Base-by-base conservation (phyloP, 176 grass and related monocot genomes). In the barley (Hordeum vulgare) region DNA sequence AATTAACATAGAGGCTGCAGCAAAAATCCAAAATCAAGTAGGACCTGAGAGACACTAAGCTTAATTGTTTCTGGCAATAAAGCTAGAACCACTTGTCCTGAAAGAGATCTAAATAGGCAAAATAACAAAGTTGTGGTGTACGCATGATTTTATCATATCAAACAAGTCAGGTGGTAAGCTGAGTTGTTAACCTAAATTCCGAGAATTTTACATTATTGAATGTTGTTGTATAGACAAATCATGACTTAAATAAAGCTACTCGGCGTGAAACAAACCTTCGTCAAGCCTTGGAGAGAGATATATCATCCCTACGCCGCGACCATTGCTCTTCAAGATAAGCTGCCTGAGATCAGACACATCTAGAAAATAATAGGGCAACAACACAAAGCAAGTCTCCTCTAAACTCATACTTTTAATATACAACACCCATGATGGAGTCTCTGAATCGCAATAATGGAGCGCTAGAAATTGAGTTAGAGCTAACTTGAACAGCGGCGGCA, bases 361-460 rank as follows among this genome's bases (percentile, higher is more conserved):
- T 27, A 94, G 56, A 45, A 73, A 91, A 34, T 76, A 74, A 67
- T 85, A 37, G 10, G 76, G 80, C 51, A 94, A 59, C 23, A 25
- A 45, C 74, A 94, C 42, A 63, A 86, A 91, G 17, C 15, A 79
- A 14, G 63, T 84, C 69, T 75, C 86, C 41, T 94, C 91, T 79
- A 49, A 80, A 91, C 92, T 91, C 75, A 66, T 88, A 88, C 47
- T 91, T 88, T 66, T 86, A 91, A 89, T 91, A 91, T 80, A 94
- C 92, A 89, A 80, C 83, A 89, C 83, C 86, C 88, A 93, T 90
- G 81, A 77, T 61, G 40, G 33, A 4, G 33, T 34, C 33, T 34
- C 33, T 5, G 33, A 34, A 34, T 34, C 33, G 33, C 33, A 34
- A 34, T 34, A 34, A 34, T 34, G 33, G 33, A 34, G 33, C 33